Evolutionary conservation across 192 early-diverging fungal genomes (phyloP), one percentile per base, ranked within the genome.

Genomic region (Coemansia sp.): DNA sequence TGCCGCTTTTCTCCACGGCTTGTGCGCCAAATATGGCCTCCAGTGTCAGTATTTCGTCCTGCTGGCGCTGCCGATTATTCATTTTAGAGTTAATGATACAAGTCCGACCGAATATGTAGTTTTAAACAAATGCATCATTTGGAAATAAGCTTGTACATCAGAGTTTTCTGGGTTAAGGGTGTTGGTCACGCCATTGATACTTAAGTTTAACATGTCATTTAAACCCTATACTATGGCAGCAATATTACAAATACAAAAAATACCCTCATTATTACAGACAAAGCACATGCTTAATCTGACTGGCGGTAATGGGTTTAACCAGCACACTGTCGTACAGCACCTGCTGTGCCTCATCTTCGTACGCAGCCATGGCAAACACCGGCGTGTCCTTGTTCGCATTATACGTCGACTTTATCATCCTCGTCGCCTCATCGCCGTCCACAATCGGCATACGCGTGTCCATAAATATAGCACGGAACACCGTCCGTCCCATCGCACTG

Each of bases 391-490:
- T 85, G 81, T 98, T 98, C 23, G 89, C 82, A 68, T 94, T 94
- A 49, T 87, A 90, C 1, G 92, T 93, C 9, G 91, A 90, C 81
- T 95, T 95, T 58, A 98, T 94, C 94, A 98, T 96, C 26, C 93
- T 86, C 0, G 94, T 86, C 2, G 94, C 94, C 28, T 87, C 87
- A 52, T 95, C 92, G 31, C 93, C 95, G 72, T 93, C 92, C 59
- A 98, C 94, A 37, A 94, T 90, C n/a, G 94, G 94, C 91, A 96
- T 95, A 9, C 89, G 84, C 14, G 91, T 88, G 60, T 93, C 92
- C 91, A 95, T 93, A 64, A 98, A 96, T 53, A 98, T 95, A 31
- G 94, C 81, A 62, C 96, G 93, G 79, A 93, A 98, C 63, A 87
- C 89, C 23, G 94, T 87, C 56, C 89, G 86, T 0, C 93, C 94